Evolutionary conservation across 1,284 basidiomycete genomes (phyloP).

Genomic region (Apiotrichum gamsii): DNA sequence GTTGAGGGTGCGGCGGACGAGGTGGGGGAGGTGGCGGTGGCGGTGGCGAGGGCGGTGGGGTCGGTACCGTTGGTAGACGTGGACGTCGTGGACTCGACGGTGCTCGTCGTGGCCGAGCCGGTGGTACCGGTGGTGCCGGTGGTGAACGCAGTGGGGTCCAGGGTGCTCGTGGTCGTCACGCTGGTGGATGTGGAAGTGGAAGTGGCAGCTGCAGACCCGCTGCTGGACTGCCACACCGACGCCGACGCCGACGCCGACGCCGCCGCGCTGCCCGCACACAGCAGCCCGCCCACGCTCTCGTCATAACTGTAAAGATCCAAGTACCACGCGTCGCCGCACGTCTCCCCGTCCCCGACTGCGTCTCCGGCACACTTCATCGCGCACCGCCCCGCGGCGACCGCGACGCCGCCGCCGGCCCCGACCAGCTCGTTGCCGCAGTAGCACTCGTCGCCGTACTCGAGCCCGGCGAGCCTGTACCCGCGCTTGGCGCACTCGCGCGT

Average conservation of each 20-base stretch:
- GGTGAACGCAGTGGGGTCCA: background rate
- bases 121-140: background rate
- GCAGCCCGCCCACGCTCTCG: background rate
- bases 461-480: slow-evolving; percentile 41
- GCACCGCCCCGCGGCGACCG: no score
- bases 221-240: no score
- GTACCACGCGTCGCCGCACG: slow-evolving; percentile 38
- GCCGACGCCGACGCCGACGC: background rate
- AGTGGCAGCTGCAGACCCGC: no score
- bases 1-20: background rate
- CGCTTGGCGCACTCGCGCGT: slow-evolving; percentile 35
- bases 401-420: slow-evolving; percentile 26
- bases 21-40: slow-evolving; percentile 12
- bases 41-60: background rate
- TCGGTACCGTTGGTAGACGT: background rate
- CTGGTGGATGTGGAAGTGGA: background rate
- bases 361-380: no score
- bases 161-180: background rate
- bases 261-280: background rate
- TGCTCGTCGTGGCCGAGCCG: slow-evolving; percentile 3
- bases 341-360: no score
- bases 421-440: slow-evolving; percentile 35
- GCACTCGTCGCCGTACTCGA: slow-evolving; percentile 43
- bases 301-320: slow-evolving; percentile 38
- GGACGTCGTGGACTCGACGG: background rate